A percentile compares a stretch with the other conserved stretches of the same genome.
phyloP scores from a whole-genome alignment of 441 rosid genomes.

The Dalechampia spathulata region DNA sequence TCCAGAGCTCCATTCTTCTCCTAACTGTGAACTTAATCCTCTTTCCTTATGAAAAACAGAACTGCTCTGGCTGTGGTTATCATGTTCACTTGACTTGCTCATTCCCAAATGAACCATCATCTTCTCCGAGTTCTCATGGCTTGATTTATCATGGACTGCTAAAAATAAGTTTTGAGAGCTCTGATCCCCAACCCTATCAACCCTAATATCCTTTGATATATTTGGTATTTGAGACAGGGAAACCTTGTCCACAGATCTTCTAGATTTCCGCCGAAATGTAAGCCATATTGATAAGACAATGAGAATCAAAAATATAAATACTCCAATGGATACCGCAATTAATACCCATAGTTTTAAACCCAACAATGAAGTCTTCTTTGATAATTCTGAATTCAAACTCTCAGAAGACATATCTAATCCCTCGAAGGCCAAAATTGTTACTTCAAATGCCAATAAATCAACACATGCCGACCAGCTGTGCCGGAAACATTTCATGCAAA shows the following conservation, averaged over 20 bases:
- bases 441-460: conserved; percentile 19
- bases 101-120: conserved; percentile 43
- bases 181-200: conserved; percentile 59
- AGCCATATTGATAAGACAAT: conserved; percentile 58
- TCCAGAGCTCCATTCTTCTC: conserved; percentile 90
- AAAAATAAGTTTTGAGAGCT: conserved; percentile 32
- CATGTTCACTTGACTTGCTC: conserved; percentile 73
- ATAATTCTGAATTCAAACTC: conserved; percentile 51
- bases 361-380: conserved; percentile 61
- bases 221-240: conserved; percentile 67
- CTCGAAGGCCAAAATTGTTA: conserved; percentile 12
- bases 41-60: conserved; percentile 65
- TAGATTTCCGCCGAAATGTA: conserved; percentile 49
- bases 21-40: conserved; percentile 66
- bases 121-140: conserved; percentile 59
- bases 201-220: conserved; percentile 77
- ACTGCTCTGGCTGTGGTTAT: conserved; percentile 66
- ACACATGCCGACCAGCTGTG: conserved; percentile 32
- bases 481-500: conserved; percentile 18
- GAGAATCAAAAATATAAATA: conserved; percentile 57
- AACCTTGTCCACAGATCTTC: conserved; percentile 44
- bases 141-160: conserved; percentile 47
- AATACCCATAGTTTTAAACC: conserved; percentile 83
- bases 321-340: conserved; percentile 65
- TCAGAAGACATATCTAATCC: conserved; percentile 61